Conservation (phyloP, 1,139 yeast species). For the Suhomyces chickasaworum region DNA sequence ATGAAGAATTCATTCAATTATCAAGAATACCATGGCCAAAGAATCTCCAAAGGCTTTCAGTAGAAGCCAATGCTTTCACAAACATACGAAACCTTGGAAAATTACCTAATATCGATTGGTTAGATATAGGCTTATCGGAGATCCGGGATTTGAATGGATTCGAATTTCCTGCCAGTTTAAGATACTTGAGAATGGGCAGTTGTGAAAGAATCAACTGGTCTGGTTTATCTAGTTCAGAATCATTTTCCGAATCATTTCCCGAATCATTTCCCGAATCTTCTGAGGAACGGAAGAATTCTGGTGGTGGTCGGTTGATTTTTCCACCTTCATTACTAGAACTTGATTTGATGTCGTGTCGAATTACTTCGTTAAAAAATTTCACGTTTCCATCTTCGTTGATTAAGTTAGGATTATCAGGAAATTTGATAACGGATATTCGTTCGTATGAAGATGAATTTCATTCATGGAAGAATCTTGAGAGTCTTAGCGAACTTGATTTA, state of each 20-base stretch:
- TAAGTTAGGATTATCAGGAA: conserved; percentile 28
- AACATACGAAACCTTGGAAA: conserved; percentile 20
- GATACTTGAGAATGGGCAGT: conserved; percentile 19
- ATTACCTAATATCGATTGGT: conserved; percentile 24
- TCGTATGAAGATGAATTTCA: conserved; percentile 19
- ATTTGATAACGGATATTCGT: conserved; percentile 20
- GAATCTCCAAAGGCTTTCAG: conserved; percentile 24
- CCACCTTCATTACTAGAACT: conserved; percentile 22
- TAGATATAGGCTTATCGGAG: conserved; percentile 6
- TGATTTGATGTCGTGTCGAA: conserved; percentile 27
- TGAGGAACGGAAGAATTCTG: neutral
- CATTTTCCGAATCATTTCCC: neutral
- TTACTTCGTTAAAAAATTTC: conserved; percentile 23
- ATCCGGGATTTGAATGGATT: neutral
- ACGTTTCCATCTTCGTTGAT: conserved; percentile 30
- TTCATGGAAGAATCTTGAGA: conserved; percentile 28
- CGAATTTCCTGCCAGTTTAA: conserved; percentile 19
- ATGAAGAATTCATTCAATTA: conserved; percentile 21
- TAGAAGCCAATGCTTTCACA: conserved; percentile 30
- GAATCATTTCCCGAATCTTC: neutral
- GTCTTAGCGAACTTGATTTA: conserved; percentile 28
- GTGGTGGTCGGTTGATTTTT: conserved; percentile 18
- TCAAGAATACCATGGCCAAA: conserved; percentile 30
- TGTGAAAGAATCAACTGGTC: conserved; percentile 18
- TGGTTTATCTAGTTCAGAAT: neutral